Evolutionary conservation across 1,139 yeast species (phyloP).

Genomic region (Citeromyces siamensis): DNA sequence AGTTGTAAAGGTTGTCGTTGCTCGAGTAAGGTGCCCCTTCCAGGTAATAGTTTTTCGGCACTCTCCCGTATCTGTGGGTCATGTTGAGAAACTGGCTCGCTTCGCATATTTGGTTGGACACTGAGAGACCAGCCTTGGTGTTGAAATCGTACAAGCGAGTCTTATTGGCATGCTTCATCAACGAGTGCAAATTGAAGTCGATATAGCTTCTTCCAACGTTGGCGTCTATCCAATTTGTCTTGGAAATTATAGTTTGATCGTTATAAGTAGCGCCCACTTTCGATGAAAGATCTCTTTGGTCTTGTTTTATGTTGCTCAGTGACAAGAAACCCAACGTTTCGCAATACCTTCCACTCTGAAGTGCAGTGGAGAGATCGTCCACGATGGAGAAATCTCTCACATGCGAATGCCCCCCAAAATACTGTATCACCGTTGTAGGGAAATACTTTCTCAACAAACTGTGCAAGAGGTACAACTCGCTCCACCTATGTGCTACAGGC

Average conservation of each 20-base stretch:
- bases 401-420: slow-evolving; percentile 94
- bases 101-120: slow-evolving; percentile 31
- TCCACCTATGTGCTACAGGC: slow-evolving; percentile 50
- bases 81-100: slow-evolving; percentile 39
- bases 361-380: slow-evolving; percentile 57
- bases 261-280: slow-evolving; percentile 3
- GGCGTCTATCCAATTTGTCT: slow-evolving; percentile 4
- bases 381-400: slow-evolving; percentile 68
- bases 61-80: slow-evolving; percentile 48
- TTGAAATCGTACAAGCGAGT: slow-evolving; percentile 21
- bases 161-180: slow-evolving; percentile 43
- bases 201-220: slow-evolving; percentile 46
- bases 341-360: slow-evolving; percentile 87
- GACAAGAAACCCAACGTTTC: slow-evolving; percentile 89
- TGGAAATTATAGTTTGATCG: slow-evolving; percentile 1
- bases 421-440: slow-evolving; percentile 61
- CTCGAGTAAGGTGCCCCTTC: slow-evolving; percentile 60
- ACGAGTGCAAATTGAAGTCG: slow-evolving; percentile 67
- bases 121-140: slow-evolving; percentile 37
- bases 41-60: slow-evolving; percentile 53
- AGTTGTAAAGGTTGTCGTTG: slow-evolving; percentile 42
- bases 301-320: slow-evolving; percentile 23
- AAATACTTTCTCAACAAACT: slow-evolving; percentile 37
- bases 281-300: slow-evolving; percentile 7
- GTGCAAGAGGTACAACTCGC: slow-evolving; percentile 45